Evolutionary conservation across 441 rosid species (phyloP).

Genomic region (Erodium trifolium): DNA sequence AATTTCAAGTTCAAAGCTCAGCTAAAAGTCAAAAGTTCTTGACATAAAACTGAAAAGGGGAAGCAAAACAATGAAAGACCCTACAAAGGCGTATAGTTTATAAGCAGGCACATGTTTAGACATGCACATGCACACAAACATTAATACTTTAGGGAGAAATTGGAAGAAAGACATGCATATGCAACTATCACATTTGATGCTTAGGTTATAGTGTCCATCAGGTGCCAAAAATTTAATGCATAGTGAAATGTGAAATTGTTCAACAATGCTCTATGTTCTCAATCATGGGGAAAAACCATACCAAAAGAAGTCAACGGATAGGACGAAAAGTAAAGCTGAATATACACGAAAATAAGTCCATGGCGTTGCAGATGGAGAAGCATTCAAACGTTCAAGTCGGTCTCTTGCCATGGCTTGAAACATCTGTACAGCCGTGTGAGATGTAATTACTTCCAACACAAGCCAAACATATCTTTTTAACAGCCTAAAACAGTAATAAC

Average conservation of each 20-base stretch:
- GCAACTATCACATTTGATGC: no score
- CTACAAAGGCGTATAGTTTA: background rate
- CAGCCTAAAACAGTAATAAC: slow-evolving; percentile 14
- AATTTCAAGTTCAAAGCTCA: background rate
- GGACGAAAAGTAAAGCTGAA: slow-evolving; percentile 68
- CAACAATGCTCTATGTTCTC: background rate
- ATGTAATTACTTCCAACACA: slow-evolving; percentile 16
- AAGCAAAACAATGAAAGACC: background rate
- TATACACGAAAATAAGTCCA: slow-evolving; percentile 88
- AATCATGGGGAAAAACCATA: slow-evolving; percentile 30
- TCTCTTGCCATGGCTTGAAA: slow-evolving; percentile 98
- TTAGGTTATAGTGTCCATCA: no score
- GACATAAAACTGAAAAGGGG: background rate
- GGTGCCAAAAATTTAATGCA: background rate
- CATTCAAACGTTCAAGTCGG: slow-evolving; percentile 88
- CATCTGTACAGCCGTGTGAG: slow-evolving; percentile 48
- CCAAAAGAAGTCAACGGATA: slow-evolving; percentile 72
- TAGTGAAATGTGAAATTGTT: background rate
- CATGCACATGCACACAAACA: background rate
- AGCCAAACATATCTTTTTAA: slow-evolving; percentile 12
- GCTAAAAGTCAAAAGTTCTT: background rate
- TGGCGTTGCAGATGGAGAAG: slow-evolving; percentile 86
- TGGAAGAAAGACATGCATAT: background rate
- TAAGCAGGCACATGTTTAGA: background rate
- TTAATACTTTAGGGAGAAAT: background rate